These are phyloP conservation scores for Candida chauliodis DNA, from an alignment of 805 yeast genomes.

Conservation along the genomic window DNA sequence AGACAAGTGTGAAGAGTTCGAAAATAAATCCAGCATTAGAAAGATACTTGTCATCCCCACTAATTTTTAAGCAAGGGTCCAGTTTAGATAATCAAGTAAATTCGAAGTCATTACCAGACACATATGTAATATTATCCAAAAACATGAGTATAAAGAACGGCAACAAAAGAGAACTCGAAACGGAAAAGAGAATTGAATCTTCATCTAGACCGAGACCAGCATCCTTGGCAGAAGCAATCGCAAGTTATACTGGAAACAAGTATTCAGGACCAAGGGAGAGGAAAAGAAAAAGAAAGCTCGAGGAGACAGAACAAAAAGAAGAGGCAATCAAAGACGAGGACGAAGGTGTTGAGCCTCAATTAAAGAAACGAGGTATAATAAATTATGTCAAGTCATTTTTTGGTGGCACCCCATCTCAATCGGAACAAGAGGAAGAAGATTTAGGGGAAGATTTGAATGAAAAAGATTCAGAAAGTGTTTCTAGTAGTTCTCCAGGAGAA, in stretches of 20 bases:
- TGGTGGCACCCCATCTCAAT: slow-evolving; percentile 4
- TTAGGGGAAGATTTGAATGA: slow-evolving; percentile 8
- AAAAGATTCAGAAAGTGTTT: slow-evolving; percentile 5
- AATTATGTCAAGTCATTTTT: slow-evolving; percentile 6
- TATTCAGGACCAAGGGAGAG: slow-evolving; percentile 13
- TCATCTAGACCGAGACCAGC: slow-evolving; percentile 26
- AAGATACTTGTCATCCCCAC: slow-evolving; percentile 57
- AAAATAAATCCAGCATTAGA: slow-evolving; percentile 53
- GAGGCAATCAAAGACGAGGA: slow-evolving; percentile 14
- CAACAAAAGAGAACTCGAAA: too few relatives aligned
- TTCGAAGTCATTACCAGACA: slow-evolving; percentile 1
- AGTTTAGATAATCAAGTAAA: background rate
- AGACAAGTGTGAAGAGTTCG: background rate
- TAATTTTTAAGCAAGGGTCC: slow-evolving; percentile 58
- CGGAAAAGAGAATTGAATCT: background rate
- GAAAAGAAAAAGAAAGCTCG: slow-evolving; percentile 25
- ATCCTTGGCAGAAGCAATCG: slow-evolving; percentile 58
- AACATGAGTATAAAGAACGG: background rate
- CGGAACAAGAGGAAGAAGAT: slow-evolving; percentile 8
- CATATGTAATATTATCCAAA: slow-evolving; percentile 41
- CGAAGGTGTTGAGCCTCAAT: slow-evolving; percentile 10
- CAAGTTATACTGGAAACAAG: slow-evolving; percentile 42
- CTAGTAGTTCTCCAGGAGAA: slow-evolving; percentile 1
- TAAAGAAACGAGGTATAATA: slow-evolving; percentile 5
- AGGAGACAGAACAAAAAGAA: slow-evolving; percentile 15